phyloP scores from a whole-genome alignment of 2,329 filamentous ascomycete genomes.

The Hortaea werneckii region DNA sequence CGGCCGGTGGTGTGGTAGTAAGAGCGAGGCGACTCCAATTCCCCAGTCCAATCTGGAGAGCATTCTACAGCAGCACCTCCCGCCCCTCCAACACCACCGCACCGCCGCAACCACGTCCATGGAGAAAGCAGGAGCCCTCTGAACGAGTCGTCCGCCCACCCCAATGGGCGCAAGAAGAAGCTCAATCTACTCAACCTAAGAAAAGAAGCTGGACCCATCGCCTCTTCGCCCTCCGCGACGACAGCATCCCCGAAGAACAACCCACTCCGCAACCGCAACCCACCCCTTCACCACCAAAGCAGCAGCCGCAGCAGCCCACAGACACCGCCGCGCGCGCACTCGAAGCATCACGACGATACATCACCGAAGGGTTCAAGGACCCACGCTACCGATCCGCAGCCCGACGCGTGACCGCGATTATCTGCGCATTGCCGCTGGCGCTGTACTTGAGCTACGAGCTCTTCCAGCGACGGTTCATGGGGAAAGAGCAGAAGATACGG shows the following conservation, averaged over 20 bases:
- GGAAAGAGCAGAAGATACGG: conserved; percentile 18
- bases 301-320: background rate
- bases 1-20: too few relatives aligned
- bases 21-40: too few relatives aligned
- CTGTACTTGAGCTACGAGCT: conserved; percentile 19
- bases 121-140: conserved; percentile 1
- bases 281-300: background rate
- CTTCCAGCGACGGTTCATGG: conserved; percentile 18
- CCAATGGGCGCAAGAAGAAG: background rate
- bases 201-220: background rate
- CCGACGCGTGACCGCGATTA: conserved; percentile 13
- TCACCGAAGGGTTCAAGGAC: conserved; percentile 16
- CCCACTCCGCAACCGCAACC: background rate
- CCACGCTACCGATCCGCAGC: conserved; percentile 17
- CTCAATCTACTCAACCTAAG: background rate
- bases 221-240: background rate
- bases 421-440: conserved; percentile 18
- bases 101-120: conserved; percentile 4
- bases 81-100: background rate
- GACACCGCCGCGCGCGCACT: conserved; percentile 10
- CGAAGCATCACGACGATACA: conserved; percentile 13
- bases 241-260: background rate
- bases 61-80: too few relatives aligned
- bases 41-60: too few relatives aligned
- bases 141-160: conserved; percentile 1